Evolutionary conservation across 805 yeast species (phyloP).

Genomic region (Nematodospora valgi): DNA sequence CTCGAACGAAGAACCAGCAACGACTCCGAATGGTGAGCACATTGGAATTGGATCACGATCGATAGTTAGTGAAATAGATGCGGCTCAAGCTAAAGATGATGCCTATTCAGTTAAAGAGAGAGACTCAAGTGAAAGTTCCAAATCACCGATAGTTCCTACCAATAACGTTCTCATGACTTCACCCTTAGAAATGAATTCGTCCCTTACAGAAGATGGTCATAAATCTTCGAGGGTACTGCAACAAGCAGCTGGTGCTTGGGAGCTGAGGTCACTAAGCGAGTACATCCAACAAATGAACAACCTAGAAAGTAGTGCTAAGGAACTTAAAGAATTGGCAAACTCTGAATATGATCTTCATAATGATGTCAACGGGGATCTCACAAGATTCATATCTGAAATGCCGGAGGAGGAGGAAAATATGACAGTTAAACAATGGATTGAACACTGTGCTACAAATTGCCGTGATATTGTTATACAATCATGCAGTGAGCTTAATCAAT

Average conservation of each 20-base stretch:
- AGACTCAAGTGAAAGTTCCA: no score
- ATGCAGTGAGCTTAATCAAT: slow-evolving; percentile 44
- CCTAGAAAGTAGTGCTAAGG: slow-evolving; percentile 35
- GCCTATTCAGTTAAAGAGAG: no score
- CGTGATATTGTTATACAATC: slow-evolving; percentile 44
- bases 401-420: slow-evolving; percentile 66
- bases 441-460: slow-evolving; percentile 52
- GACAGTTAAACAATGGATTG: slow-evolving; percentile 72
- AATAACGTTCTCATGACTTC: slow-evolving; percentile 6
- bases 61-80: no score
- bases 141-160: no score
- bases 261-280: background rate
- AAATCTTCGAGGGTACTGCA: background rate
- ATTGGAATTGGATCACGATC: no score
- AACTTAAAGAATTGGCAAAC: slow-evolving; percentile 28
- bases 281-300: slow-evolving; percentile 8
- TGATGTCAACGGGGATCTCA: slow-evolving; percentile 64
- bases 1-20: no score
- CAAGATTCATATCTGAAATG: slow-evolving; percentile 62
- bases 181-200: slow-evolving; percentile 7
- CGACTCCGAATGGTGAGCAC: no score
- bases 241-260: slow-evolving; percentile 5
- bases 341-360: slow-evolving; percentile 46
- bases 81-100: no score
- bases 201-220: background rate